Evolutionary conservation across 2,329 filamentous ascomycete genomes (phyloP).

Genomic region (Ceratocystis lukuohia): DNA sequence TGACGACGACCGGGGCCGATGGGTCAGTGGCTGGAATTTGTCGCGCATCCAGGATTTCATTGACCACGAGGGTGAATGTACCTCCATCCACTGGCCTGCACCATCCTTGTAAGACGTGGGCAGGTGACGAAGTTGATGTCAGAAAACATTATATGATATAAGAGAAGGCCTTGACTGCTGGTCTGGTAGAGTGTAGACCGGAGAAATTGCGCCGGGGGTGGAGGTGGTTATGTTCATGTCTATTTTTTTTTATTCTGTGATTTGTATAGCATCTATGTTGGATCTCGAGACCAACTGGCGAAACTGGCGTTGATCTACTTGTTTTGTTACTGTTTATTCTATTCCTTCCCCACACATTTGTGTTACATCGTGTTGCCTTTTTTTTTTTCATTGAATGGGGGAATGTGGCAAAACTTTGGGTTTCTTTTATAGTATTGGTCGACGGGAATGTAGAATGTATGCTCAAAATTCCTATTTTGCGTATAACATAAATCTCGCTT

Average conservation of each 20-base stretch:
- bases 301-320: slow-evolving; percentile 8
- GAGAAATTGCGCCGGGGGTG: background rate
- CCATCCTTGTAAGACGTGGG: slow-evolving; percentile 2
- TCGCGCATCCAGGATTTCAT: slow-evolving; percentile 30
- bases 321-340: background rate
- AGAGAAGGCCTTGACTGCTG: no score
- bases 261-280: slow-evolving; percentile 4
- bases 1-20: slow-evolving; percentile 25
- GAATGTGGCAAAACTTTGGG: background rate
- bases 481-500: no score
- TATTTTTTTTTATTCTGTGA: slow-evolving; percentile 1
- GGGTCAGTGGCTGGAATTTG: slow-evolving; percentile 32
- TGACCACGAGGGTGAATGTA: slow-evolving; percentile 28
- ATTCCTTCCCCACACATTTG: background rate
- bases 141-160: background rate
- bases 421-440: background rate
- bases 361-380: background rate
- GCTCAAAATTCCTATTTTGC: no score
- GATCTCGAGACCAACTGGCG: slow-evolving; percentile 6
- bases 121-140: background rate
- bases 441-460: no score
- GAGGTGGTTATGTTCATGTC: background rate
- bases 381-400: background rate
- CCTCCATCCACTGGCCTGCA: slow-evolving; percentile 26
- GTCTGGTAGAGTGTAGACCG: no score